Conservation (phyloP, 176 grass and related monocot species). For the Musa beccarii region DNA sequence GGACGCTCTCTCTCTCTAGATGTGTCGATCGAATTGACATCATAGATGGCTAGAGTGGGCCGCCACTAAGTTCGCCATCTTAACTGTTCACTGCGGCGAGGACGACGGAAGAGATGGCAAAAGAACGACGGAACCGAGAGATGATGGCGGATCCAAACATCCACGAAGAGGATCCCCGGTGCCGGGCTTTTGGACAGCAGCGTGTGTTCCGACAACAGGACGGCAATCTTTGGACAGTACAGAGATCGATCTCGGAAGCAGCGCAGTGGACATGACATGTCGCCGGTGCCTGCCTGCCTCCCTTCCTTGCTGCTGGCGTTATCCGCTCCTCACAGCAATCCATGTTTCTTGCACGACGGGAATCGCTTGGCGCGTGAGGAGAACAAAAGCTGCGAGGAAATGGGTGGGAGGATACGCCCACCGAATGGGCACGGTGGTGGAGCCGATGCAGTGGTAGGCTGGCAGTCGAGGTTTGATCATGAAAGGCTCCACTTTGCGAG, state of each 20-base stretch:
- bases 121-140: not conserved
- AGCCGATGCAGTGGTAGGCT: not conserved
- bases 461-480: too few relatives aligned
- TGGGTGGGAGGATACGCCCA: too few relatives aligned
- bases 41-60: too few relatives aligned
- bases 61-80: too few relatives aligned
- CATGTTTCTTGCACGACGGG: too few relatives aligned
- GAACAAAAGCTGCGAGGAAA: too few relatives aligned
- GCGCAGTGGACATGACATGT: not conserved
- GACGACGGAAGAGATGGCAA: not conserved
- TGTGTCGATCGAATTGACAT: too few relatives aligned
- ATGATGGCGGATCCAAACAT: slow-evolving; percentile 7
- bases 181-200: slow-evolving; percentile 1
- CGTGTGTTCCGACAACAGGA: not conserved
- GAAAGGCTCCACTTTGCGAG: not conserved
- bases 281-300: not conserved
- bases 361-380: too few relatives aligned
- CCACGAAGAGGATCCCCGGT: slow-evolving; percentile 5
- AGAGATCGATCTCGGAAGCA: not conserved
- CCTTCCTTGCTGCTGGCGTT: not conserved
- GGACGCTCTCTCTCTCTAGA: too few relatives aligned
- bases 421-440: not conserved
- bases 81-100: too few relatives aligned
- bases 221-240: not conserved
- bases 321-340: too few relatives aligned